Evolutionary conservation across 192 early-diverging fungal species (phyloP), one percentile per base, ranked within the genome.

Genomic region (Coemansia sp.): DNA sequence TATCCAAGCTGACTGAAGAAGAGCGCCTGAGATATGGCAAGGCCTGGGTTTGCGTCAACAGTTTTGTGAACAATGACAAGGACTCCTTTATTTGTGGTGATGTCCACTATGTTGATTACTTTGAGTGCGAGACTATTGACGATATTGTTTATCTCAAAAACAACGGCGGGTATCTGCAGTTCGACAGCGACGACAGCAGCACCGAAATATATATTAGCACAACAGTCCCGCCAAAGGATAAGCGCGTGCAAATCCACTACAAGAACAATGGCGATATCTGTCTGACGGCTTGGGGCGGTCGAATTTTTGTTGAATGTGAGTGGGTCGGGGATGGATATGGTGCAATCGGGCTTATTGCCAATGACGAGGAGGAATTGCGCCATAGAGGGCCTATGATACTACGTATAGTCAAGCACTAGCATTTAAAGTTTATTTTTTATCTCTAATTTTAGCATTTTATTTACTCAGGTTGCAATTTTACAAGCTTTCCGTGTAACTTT

Each of bases 241-340:
- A 54, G 32, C 32, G 52, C 16, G 24, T 54, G 9, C 52, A 33
- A 31, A 54, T 54, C 30, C 52, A 54, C 22, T 54, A 54, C 52
- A 33, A 35, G 19, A 23, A 54, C 23, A 24, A 33, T 38, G 52
- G 31, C 30, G 8, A 31, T 18, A 54, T 32, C n/a, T 19, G 19
- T 31, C 33, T 54, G 23, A 38, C 52, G 21, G 19, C 19, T 9
- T 54, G 52, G 52, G 31, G 31, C 21, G 31, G 18, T 2, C 16
- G 18, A 9, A 23, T 54, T 8, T 54, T 35, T 18, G 30, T 18
- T 16, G 35, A 23, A 10, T 54, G 52, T 8, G 52, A 54, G 3
- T 54, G 52, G 52, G 18, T 54, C 18, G 35, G 35, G 14, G 16
- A 31, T 9, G 32, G 31, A 11, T 54, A n/a, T 19, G 52, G 52